These are phyloP conservation scores for Arabidopsis thaliana DNA, from an alignment of 345 rosid species.

Conservation along the genomic window TAIR10.1 NC_003076.8:23768501-23769000, in stretches of 20 bases:
- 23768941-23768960: neutral
- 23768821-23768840: neutral
- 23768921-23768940: neutral
- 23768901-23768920: neutral
- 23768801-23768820: neutral
- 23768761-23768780: slow-evolving; percentile 9
- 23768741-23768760: slow-evolving; percentile 14
- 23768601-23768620: slow-evolving; percentile 23
- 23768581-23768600: slow-evolving; percentile 51
- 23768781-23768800: neutral
- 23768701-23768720: neutral
- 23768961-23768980: too few species aligned
- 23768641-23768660: neutral
- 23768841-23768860: neutral
- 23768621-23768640: slow-evolving; percentile 1
- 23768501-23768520: neutral
- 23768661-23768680: neutral
- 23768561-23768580: slow-evolving; percentile 33
- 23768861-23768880: neutral
- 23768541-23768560: slow-evolving; percentile 10
- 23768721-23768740: neutral
- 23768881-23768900: neutral
- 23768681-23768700: neutral
- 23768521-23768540: neutral
- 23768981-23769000: too few species aligned